These are phyloP conservation scores for Penicillium decumbens DNA, from an alignment of 2,329 filamentous ascomycete species.

Conservation along the genomic window DNA sequence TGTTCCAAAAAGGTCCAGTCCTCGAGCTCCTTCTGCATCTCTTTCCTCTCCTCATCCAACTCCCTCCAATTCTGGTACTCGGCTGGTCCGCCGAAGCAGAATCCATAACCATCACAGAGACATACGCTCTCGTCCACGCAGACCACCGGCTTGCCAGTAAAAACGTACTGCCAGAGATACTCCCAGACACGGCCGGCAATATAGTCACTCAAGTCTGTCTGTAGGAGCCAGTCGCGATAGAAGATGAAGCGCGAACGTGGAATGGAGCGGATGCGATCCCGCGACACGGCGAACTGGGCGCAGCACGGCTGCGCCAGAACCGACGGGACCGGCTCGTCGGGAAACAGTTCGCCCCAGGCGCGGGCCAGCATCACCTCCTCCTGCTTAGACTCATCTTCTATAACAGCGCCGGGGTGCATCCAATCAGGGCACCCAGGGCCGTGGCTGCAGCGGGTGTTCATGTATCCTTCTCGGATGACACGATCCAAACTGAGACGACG, in stretches of 20 bases:
- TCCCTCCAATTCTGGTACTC: slow-evolving; percentile 10
- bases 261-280: slow-evolving; percentile 53
- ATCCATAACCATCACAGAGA: slow-evolving; percentile 61
- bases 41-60: slow-evolving; percentile 5
- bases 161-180: slow-evolving; percentile 61
- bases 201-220: slow-evolving; percentile 53
- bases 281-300: slow-evolving; percentile 59
- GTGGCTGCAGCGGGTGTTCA: slow-evolving; percentile 58
- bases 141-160: slow-evolving; percentile 46
- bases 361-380: slow-evolving; percentile 46
- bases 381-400: slow-evolving; percentile 42
- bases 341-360: slow-evolving; percentile 49
- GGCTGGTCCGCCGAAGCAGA: slow-evolving; percentile 42
- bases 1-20: slow-evolving; percentile 13
- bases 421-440: slow-evolving; percentile 57
- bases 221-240: slow-evolving; percentile 58
- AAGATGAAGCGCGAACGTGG: slow-evolving; percentile 52
- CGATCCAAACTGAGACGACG: slow-evolving; percentile 49
- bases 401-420: slow-evolving; percentile 47
- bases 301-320: slow-evolving; percentile 60
- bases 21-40: slow-evolving; percentile 8
- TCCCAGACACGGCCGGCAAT: slow-evolving; percentile 59
- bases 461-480: slow-evolving; percentile 53
- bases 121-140: slow-evolving; percentile 53
- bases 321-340: slow-evolving; percentile 40